phyloP scores from a whole-genome alignment of 768 basidiomycete genomes.

The Clathrus columnatus region DNA sequence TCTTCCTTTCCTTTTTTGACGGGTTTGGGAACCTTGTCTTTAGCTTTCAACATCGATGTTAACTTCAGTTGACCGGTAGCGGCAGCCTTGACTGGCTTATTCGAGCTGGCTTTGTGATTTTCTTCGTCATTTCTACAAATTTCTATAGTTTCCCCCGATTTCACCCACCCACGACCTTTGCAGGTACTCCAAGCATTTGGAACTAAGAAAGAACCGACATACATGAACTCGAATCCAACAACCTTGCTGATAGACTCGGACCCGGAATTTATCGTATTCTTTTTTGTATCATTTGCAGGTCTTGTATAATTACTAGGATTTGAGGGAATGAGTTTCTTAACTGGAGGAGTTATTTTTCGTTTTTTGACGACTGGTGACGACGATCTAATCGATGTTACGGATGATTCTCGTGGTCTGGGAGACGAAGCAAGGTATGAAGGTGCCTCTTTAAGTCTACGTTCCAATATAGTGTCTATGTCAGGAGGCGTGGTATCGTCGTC shows the following conservation, averaged over 20 bases:
- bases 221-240: conserved; percentile 19
- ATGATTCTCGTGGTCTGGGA: conserved; percentile 19
- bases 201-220: conserved; percentile 61
- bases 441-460: conserved; percentile 13
- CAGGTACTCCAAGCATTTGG: conserved; percentile 74
- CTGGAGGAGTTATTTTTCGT: not conserved
- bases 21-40: conserved; percentile 22
- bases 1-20: conserved; percentile 49
- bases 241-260: not conserved
- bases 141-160: conserved; percentile 47
- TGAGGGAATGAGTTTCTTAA: not conserved
- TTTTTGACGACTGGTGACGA: conserved; percentile 9
- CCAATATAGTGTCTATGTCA: conserved; percentile 11
- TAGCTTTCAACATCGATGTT: conserved; percentile 55
- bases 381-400: not conserved
- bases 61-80: conserved; percentile 43
- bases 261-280: not conserved
- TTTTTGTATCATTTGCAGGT: not conserved
- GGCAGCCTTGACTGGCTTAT: conserved; percentile 37
- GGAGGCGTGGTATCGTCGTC: conserved; percentile 22
- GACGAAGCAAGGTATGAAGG: conserved; percentile 24
- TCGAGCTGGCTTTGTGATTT: conserved; percentile 24
- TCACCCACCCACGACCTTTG: conserved; percentile 63
- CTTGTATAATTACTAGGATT: not conserved
- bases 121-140: conserved; percentile 48